Evolutionary conservation across 2,329 filamentous ascomycete species (phyloP).

Genomic region (Didymosphaeria variabile): DNA sequence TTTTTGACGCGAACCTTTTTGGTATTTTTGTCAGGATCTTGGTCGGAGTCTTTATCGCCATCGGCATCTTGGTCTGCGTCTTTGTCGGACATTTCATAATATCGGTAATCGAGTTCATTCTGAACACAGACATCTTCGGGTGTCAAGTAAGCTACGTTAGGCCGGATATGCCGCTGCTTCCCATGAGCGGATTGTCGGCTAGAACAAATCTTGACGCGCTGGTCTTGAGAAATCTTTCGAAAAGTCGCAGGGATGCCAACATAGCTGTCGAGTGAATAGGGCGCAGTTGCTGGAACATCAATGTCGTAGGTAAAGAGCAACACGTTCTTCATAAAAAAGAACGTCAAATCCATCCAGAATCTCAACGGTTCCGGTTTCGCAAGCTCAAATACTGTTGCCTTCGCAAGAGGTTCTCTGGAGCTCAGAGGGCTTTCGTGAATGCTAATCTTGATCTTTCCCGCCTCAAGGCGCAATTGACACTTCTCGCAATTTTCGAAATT

Average conservation of each 20-base stretch:
- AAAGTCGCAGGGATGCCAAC: not conserved
- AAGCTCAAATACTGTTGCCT: conserved; percentile 65
- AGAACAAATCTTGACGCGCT: conserved; percentile 36
- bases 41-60: no score
- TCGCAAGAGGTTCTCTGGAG: conserved; percentile 32
- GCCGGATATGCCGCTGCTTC: conserved; percentile 47
- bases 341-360: conserved; percentile 61
- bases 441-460: conserved; percentile 54
- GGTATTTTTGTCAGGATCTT: no score
- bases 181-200: conserved; percentile 46
- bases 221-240: conserved; percentile 37
- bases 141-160: conserved; percentile 31
- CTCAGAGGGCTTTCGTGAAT: conserved; percentile 68
- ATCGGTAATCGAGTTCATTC: conserved; percentile 56
- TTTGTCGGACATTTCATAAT: conserved; percentile 35
- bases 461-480: conserved; percentile 47
- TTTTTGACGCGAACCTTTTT: no score
- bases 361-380: conserved; percentile 52
- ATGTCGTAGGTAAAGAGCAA: conserved; percentile 33
- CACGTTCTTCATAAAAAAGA: conserved; percentile 54
- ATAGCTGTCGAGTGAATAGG: conserved; percentile 13
- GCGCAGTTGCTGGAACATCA: not conserved
- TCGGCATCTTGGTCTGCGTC: no score
- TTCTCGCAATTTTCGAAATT: conserved; percentile 25
- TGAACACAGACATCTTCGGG: conserved; percentile 54